A percentile compares a stretch with the other conserved stretches of the same genome.
phyloP scores from a whole-genome alignment of 2,329 filamentous ascomycete species.

The Colletotrichum truncatum region DNA sequence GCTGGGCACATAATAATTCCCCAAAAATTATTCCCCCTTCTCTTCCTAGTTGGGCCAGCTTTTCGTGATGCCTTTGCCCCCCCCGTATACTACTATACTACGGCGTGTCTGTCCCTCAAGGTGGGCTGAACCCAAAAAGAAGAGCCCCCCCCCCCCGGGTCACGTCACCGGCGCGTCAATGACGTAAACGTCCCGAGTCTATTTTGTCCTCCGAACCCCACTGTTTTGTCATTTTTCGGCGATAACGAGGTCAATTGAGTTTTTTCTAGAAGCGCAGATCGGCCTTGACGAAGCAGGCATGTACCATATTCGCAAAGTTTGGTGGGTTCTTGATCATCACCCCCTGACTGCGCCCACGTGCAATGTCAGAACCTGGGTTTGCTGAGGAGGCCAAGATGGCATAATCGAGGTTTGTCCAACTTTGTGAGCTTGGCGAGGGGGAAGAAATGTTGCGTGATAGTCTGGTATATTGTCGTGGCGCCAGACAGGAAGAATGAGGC shows the following conservation, averaged over 20 bases:
- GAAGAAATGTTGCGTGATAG: slow-evolving; percentile 11
- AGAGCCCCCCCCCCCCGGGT: not conserved
- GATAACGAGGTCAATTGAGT: slow-evolving; percentile 4
- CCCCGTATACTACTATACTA: no score
- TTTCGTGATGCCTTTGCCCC: no score
- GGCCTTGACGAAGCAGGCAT: not conserved
- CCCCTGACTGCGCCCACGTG: not conserved
- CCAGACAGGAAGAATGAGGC: no score
- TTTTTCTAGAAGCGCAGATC: not conserved
- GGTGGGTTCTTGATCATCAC: not conserved
- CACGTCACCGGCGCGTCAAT: slow-evolving; percentile 25
- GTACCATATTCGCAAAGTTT: not conserved
- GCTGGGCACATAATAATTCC: no score
- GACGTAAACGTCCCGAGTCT: slow-evolving; percentile 19
- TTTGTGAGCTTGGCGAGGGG: no score
- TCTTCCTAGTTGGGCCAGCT: no score
- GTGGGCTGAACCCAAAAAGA: no score
- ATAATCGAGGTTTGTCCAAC: not conserved
- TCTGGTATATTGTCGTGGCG: no score
- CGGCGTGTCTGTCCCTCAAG: no score
- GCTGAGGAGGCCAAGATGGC: not conserved
- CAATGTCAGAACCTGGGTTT: no score
- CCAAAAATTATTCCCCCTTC: no score
- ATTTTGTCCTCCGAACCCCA: not conserved
- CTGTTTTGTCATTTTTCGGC: not conserved